Conservation (phyloP, 352 stramenopile species). For the Globisporangium alternatum region DNA sequence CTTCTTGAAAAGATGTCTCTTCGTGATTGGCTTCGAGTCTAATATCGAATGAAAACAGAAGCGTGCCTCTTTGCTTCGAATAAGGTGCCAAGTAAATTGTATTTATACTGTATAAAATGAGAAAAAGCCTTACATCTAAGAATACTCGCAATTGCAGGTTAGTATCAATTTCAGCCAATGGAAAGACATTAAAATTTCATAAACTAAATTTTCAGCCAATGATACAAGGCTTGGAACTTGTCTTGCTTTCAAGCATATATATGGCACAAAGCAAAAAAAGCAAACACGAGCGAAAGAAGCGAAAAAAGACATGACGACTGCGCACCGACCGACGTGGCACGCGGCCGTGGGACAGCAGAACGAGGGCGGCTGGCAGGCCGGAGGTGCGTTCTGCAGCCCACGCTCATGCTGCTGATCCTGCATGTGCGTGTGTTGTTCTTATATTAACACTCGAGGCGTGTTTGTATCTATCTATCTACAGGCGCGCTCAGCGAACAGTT, state of each 20-base stretch:
- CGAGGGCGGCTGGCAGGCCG: slow-evolving; percentile 81
- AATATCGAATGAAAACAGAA: not conserved
- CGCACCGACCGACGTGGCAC: slow-evolving; percentile 83
- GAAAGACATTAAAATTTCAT: not conserved
- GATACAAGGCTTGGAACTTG: not conserved
- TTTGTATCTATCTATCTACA: slow-evolving; percentile 11
- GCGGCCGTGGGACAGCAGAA: slow-evolving; percentile 84
- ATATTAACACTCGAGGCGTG: not conserved
- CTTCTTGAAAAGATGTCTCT: not conserved
- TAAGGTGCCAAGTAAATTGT: not conserved
- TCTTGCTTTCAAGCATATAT: not conserved
- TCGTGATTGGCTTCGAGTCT: not conserved
- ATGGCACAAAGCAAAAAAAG: not conserved
- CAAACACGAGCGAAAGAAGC: not conserved
- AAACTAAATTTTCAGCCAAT: not conserved
- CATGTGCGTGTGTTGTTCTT: not conserved
- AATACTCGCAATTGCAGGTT: not conserved
- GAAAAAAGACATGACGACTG: slow-evolving; percentile 67
- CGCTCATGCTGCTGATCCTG: not conserved
- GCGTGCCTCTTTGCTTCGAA: not conserved
- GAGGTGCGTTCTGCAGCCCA: slow-evolving; percentile 33
- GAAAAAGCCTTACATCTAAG: not conserved
- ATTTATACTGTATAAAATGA: not conserved
- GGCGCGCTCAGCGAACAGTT: slow-evolving; percentile 79
- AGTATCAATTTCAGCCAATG: not conserved